These are phyloP conservation scores for Monsonia emarginata DNA, from an alignment of 441 rosid genomes.

Conservation along the genomic window DNA sequence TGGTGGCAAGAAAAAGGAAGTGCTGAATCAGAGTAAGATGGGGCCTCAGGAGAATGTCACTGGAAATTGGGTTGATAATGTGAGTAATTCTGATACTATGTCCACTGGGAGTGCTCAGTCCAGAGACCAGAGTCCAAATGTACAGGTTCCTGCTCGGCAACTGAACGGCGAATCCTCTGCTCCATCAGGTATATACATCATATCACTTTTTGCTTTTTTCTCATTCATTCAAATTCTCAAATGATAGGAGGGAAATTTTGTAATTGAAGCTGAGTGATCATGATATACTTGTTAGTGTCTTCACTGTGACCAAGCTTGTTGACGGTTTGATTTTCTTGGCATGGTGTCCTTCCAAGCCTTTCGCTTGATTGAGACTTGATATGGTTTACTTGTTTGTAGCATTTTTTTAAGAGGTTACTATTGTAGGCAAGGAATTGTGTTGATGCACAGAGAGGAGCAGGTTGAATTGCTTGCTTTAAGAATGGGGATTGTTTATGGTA, in stretches of 20 bases:
- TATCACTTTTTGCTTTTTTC: not conserved
- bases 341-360: not conserved
- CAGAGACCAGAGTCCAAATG: conserved; percentile 49
- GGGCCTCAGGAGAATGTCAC: conserved; percentile 34
- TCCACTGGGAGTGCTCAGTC: conserved; percentile 44
- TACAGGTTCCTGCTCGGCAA: conserved; percentile 38
- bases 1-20: conserved; percentile 42
- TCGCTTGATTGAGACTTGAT: not conserved
- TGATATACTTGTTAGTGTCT: not conserved
- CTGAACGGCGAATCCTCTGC: conserved; percentile 60
- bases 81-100: conserved; percentile 29
- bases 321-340: not conserved
- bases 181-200: conserved; percentile 49
- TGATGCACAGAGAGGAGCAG: not conserved
- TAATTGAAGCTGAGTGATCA: not conserved
- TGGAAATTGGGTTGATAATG: conserved; percentile 27
- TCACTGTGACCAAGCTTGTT: not conserved
- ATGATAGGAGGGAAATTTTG: too few species aligned
- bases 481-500: too few species aligned
- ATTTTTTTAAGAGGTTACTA: too few species aligned
- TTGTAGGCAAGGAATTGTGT: not conserved
- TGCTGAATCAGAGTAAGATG: too few species aligned
- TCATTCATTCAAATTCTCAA: not conserved
- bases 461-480: not conserved
- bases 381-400: not conserved